Conservation (phyloP, 1,284 basidiomycete genomes). For the Xerocomus minutiporus region DNA sequence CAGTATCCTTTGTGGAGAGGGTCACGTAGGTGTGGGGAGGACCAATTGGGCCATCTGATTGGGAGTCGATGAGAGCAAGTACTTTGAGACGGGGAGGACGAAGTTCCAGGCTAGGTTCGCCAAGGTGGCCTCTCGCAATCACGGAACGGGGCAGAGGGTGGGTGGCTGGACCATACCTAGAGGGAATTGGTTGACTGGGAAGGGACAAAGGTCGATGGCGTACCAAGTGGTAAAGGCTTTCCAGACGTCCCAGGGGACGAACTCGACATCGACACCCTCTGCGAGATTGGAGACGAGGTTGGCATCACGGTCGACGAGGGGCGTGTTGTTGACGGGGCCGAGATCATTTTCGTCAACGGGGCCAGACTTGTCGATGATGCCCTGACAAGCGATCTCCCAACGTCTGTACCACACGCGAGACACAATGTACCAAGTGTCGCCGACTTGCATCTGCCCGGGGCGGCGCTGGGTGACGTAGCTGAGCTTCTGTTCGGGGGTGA, state of each 20-base stretch:
- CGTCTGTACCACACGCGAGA: constrained; percentile 67
- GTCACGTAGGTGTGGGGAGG: constrained; percentile 35
- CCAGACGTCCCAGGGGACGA: constrained; percentile 75
- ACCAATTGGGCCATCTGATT: constrained; percentile 21
- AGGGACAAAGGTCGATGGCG: constrained; percentile 24
- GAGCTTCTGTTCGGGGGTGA: constrained; percentile 45
- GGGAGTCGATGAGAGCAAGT: constrained; percentile 41
- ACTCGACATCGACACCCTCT: constrained; percentile 76
- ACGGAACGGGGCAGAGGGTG: constrained; percentile 62
- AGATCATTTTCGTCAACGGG: constrained; percentile 56
- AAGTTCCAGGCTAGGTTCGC: constrained; percentile 68
- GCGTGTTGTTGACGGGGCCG: constrained; percentile 71
- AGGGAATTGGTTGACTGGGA: constrained; percentile 2
- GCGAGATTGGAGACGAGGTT: constrained; percentile 45
- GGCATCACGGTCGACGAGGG: constrained; percentile 53
- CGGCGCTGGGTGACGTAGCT: constrained; percentile 46
- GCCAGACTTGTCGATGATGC: constrained; percentile 63
- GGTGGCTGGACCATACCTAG: constrained; percentile 66
- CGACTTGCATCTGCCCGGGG: constrained; percentile 48
- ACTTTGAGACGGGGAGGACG: constrained; percentile 69
- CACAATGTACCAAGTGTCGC: constrained; percentile 78
- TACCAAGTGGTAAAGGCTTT: constrained; percentile 63
- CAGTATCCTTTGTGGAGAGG: constrained; percentile 50
- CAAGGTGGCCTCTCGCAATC: constrained; percentile 52
- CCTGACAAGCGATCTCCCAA: constrained; percentile 69